These are phyloP conservation scores for Gracilaria domingensis DNA, from an alignment of 23 red algal species.

Conservation along the genomic window DNA sequence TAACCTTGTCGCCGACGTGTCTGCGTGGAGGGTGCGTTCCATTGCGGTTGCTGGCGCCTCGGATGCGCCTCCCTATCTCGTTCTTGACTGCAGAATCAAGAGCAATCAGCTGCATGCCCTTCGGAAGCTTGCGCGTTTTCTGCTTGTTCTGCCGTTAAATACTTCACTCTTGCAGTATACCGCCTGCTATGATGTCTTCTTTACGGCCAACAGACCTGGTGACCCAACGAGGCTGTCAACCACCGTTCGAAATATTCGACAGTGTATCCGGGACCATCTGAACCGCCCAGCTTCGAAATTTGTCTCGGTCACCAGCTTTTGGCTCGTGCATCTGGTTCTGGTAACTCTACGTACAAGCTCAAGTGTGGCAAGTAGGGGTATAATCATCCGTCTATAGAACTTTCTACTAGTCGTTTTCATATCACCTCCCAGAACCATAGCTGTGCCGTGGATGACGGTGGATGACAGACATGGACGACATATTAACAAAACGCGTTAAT, in stretches of 20 bases:
- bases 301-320: conserved; percentile 98
- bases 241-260: conserved; percentile 73
- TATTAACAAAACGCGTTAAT: no score
- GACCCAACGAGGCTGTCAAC: conserved; percentile 74
- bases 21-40: conserved; percentile 17
- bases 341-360: conserved; percentile 96
- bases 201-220: conserved; percentile 95
- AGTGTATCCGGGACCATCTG: conserved; percentile 38
- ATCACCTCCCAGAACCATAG: conserved; percentile 99
- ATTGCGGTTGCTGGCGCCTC: conserved; percentile 23
- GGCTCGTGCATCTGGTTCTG: conserved; percentile 81
- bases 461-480: no score
- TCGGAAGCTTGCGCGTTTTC: conserved; percentile 18
- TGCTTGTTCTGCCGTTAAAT: conserved; percentile 90
- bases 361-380: conserved; percentile 97
- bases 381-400: conserved; percentile 92
- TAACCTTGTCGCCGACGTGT: conserved; percentile 91
- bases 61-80: conserved; percentile 75
- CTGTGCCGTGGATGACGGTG: conserved; percentile 80
- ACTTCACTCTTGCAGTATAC: conserved; percentile 52
- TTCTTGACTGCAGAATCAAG: conserved; percentile 95
- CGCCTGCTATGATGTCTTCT: conserved; percentile 75
- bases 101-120: conserved; percentile 93
- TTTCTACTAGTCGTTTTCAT: conserved; percentile 84
- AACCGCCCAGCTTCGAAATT: conserved; percentile 93